Percentiles rank a stretch among this genome's conserved stretches.
Evolutionary conservation across 2,329 filamentous ascomycete species (phyloP).

Genomic region (Cytospora schulzeri): DNA sequence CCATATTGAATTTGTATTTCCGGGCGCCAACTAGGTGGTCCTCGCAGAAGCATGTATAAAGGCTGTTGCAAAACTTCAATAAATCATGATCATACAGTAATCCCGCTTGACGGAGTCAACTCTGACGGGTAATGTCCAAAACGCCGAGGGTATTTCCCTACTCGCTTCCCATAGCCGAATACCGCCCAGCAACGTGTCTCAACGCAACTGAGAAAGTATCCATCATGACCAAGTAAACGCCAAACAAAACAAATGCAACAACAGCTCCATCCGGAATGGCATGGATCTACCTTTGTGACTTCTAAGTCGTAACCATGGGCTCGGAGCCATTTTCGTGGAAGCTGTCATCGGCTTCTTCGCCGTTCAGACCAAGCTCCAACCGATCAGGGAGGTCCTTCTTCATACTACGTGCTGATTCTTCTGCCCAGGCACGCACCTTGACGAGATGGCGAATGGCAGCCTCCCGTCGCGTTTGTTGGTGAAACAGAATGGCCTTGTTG

Average conservation of each 20-base stretch:
- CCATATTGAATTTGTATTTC: not conserved
- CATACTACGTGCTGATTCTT: conserved; percentile 58
- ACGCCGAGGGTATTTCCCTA: conserved; percentile 26
- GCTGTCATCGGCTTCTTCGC: conserved; percentile 39
- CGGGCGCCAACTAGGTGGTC: not conserved
- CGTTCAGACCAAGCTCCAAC: conserved; percentile 44
- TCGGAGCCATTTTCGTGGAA: conserved; percentile 48
- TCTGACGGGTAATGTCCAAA: conserved; percentile 9
- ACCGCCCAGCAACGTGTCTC: conserved; percentile 22
- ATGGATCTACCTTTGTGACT: conserved; percentile 7
- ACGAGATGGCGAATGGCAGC: conserved; percentile 82
- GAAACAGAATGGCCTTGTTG: conserved; percentile 82
- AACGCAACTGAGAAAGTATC: conserved; percentile 31
- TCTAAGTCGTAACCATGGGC: conserved; percentile 55
- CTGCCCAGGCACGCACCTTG: conserved; percentile 82
- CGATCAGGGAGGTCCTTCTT: conserved; percentile 45
- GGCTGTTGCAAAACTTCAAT: not conserved
- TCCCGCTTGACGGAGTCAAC: conserved; percentile 23
- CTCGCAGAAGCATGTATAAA: not conserved
- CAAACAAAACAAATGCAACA: conserved; percentile 1
- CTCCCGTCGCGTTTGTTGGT: conserved; percentile 72
- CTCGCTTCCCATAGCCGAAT: conserved; percentile 18
- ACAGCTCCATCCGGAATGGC: not conserved
- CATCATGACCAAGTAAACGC: conserved; percentile 26
- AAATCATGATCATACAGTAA: conserved; percentile 30